Evolutionary conservation across 345 rosid species (phyloP), one percentile per base, ranked within the genome.

Genomic region (Populus davidiana): DNA sequence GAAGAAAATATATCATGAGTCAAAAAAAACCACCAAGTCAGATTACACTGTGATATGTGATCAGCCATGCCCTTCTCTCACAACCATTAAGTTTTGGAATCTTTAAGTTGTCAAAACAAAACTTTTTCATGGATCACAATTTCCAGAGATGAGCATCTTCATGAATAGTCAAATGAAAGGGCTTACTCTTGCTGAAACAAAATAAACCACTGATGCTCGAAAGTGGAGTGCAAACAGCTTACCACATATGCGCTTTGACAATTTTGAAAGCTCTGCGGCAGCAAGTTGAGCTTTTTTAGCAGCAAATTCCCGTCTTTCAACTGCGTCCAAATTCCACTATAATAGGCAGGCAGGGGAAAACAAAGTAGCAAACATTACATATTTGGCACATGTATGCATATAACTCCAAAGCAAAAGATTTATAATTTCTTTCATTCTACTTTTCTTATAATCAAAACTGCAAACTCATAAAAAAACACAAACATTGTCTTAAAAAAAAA

Each of bases 211-310:
- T 54, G 1, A n/a, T 27, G 67, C 29, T 31, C 29, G 49, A 18
- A 70, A 70, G 65, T 5, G 36, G 49, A 71, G 68, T 13, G 33
- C 66, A 75, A 8, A 78, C n/a, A 69, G 81, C 94, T 86, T 79
- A 94, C 97, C 94, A 20, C 86, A 86, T 49, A 90, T 91, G 5
- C 92, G 92, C 59, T 88, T 85, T 41, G 97, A 93, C 31, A 94
- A 78, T 78, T 94, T 93, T 2, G 93, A 92, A 69, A 94, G 89
- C 87, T 93, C 98, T 17, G 97, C 98, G 12, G 97, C 91, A 33
- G 93, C 98, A 78, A 94, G 98, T 83, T 93, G 90, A 31, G 98
- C 97, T 83, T 88, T 90, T 76, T 93, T 94, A 52, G 91, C 96
- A 41, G 97, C 97, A 82, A 86, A 92, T 80, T 91, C 97, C 86